Conservation (phyloP, 441 rosid genomes). For the Eruca vesicaria region DNA sequence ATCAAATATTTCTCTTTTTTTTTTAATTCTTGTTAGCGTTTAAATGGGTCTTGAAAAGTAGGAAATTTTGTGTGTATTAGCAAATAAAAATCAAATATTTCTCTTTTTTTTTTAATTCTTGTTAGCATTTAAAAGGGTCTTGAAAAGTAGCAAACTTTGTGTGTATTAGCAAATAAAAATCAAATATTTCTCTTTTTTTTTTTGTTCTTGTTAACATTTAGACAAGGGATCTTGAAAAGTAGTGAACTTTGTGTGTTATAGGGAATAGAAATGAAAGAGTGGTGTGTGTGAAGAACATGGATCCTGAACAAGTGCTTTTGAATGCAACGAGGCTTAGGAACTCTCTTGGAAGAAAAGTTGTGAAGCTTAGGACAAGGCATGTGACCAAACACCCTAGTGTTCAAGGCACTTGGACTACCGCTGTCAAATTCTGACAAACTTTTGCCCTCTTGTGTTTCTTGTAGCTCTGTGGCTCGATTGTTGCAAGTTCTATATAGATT, state of each 20-base stretch:
- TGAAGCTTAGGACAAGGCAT: constrained; percentile 74
- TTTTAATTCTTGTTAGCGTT: too few species aligned
- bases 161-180: too few species aligned
- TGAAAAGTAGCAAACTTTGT: too few species aligned
- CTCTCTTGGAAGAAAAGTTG: constrained; percentile 76
- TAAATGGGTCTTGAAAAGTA: too few species aligned
- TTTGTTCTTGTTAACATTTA: background rate
- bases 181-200: background rate
- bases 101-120: too few species aligned
- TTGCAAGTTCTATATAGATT: constrained; percentile 4
- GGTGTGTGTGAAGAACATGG: constrained; percentile 57
- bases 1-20: too few species aligned
- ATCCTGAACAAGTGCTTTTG: constrained; percentile 59
- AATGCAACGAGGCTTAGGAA: constrained; percentile 77
- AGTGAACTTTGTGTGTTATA: constrained; percentile 8
- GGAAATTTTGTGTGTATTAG: too few species aligned
- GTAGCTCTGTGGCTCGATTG: background rate
- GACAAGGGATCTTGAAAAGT: background rate
- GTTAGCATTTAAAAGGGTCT: too few species aligned
- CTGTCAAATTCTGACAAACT: constrained; percentile 49
- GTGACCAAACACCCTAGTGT: constrained; percentile 78
- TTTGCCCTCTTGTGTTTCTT: background rate
- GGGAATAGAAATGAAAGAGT: constrained; percentile 80
- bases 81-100: too few species aligned
- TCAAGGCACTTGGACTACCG: constrained; percentile 92